A percentile compares a stretch with the other conserved stretches of the same genome.
Evolutionary conservation across 768 basidiomycete species (phyloP).

Genomic region (Phylloporus sp.): DNA sequence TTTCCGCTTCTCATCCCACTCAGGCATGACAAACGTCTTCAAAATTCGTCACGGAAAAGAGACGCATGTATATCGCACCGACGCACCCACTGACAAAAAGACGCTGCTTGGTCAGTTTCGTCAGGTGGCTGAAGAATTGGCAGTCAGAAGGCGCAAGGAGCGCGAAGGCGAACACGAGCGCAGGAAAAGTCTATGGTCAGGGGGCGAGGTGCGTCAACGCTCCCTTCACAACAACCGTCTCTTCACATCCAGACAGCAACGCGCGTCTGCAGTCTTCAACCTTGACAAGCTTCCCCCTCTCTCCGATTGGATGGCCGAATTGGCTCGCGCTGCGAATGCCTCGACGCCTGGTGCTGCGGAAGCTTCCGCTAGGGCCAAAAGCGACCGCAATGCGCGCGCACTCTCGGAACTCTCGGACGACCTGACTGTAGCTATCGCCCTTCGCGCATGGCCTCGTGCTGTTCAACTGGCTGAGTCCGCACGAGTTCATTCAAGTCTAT

Average conservation of each 20-base stretch:
- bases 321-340: conserved; percentile 50
- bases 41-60: conserved; percentile 93
- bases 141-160: conserved; percentile 84
- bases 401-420: conserved; percentile 89
- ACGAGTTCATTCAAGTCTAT: conserved; percentile 58
- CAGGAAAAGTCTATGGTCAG: conserved; percentile 69
- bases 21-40: conserved; percentile 91
- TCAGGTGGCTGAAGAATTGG: conserved; percentile 87
- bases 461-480: conserved; percentile 83
- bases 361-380: conserved; percentile 63
- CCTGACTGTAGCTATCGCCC: conserved; percentile 83
- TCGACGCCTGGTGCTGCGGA: conserved; percentile 26
- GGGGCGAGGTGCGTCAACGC: conserved; percentile 34
- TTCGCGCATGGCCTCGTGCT: conserved; percentile 85
- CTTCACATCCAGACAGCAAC: conserved; percentile 19
- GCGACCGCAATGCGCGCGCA: conserved; percentile 80
- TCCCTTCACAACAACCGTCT: not conserved
- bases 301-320: conserved; percentile 74
- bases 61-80: conserved; percentile 89
- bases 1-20: conserved; percentile 6
- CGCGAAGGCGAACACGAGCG: conserved; percentile 91
- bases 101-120: conserved; percentile 78
- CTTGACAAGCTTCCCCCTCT: conserved; percentile 48
- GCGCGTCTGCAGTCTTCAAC: conserved; percentile 32
- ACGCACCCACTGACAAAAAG: conserved; percentile 80